phyloP scores from a whole-genome alignment of 1,139 yeast species.

The Blastobotrys raffinosifermentans region DNA sequence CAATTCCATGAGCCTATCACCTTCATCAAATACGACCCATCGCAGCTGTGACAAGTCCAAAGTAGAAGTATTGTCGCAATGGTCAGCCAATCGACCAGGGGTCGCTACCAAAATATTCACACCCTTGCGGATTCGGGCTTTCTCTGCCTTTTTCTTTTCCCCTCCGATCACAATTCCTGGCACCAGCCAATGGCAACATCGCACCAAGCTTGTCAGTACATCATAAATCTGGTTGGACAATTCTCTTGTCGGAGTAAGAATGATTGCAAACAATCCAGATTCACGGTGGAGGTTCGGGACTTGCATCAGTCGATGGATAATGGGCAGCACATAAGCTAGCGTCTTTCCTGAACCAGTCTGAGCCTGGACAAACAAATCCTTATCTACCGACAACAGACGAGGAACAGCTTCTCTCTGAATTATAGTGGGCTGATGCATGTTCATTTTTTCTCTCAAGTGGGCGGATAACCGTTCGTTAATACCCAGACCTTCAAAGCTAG shows the following conservation, averaged over 20 bases:
- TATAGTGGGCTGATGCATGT: constrained; percentile 68
- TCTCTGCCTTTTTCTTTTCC: constrained; percentile 87
- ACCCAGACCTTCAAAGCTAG: constrained; percentile 68
- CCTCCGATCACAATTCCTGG: constrained; percentile 96
- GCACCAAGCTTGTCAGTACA: constrained; percentile 59
- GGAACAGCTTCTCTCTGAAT: constrained; percentile 87
- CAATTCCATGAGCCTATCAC: constrained; percentile 87
- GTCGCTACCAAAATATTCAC: constrained; percentile 85
- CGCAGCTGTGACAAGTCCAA: constrained; percentile 68
- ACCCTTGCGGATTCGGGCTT: constrained; percentile 85
- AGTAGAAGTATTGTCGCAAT: constrained; percentile 78
- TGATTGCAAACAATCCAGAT: constrained; percentile 83
- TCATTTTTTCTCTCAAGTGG: constrained; percentile 54
- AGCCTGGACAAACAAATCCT: constrained; percentile 81
- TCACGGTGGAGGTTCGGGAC: constrained; percentile 50
- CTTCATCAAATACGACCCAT: constrained; percentile 88
- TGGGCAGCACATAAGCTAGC: constrained; percentile 75
- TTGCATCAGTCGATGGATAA: constrained; percentile 64
- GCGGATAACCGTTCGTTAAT: constrained; percentile 47
- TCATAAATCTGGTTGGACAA: constrained; percentile 86
- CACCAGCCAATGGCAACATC: constrained; percentile 74
- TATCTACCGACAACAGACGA: constrained; percentile 42
- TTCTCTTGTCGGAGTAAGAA: constrained; percentile 90
- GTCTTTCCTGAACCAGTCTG: constrained; percentile 98
- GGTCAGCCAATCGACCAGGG: constrained; percentile 89